These are phyloP conservation scores for Cladosporium velox DNA, from an alignment of 2,329 filamentous ascomycete genomes.

Conservation along the genomic window DNA sequence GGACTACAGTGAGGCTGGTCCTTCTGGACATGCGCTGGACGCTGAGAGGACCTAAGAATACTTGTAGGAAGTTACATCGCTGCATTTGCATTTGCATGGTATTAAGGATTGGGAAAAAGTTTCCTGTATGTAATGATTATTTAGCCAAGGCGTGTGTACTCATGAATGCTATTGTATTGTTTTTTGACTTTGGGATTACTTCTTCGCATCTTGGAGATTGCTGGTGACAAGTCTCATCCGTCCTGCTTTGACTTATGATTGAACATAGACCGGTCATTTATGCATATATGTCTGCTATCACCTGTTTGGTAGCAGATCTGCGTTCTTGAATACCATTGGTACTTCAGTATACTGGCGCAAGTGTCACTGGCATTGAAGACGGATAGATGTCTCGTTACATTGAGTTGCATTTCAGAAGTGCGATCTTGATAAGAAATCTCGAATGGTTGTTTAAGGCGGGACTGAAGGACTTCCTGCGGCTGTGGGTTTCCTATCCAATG, in stretches of 20 bases:
- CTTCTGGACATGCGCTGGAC: conserved; percentile 44
- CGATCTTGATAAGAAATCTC: no score
- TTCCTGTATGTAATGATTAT: background rate
- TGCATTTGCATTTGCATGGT: background rate
- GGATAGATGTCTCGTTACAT: no score
- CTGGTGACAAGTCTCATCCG: background rate
- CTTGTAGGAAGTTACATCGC: background rate
- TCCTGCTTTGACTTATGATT: background rate
- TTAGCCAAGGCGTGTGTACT: background rate
- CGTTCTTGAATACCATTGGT: background rate
- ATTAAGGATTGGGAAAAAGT: background rate
- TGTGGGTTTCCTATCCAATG: no score
- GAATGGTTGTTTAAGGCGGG: no score
- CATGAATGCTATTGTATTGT: background rate
- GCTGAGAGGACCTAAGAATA: conserved; percentile 23
- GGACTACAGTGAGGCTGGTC: conserved; percentile 48
- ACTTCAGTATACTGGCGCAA: background rate
- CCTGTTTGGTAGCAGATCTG: background rate
- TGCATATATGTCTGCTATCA: background rate
- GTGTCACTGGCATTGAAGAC: background rate
- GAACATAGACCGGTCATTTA: background rate
- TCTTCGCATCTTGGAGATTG: background rate
- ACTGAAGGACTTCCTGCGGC: no score
- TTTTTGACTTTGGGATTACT: background rate
- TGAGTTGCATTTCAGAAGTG: no score